Evolutionary conservation across 768 basidiomycete genomes (phyloP), one percentile per base, ranked within the genome.

Genomic region (Tulasnella sp.): DNA sequence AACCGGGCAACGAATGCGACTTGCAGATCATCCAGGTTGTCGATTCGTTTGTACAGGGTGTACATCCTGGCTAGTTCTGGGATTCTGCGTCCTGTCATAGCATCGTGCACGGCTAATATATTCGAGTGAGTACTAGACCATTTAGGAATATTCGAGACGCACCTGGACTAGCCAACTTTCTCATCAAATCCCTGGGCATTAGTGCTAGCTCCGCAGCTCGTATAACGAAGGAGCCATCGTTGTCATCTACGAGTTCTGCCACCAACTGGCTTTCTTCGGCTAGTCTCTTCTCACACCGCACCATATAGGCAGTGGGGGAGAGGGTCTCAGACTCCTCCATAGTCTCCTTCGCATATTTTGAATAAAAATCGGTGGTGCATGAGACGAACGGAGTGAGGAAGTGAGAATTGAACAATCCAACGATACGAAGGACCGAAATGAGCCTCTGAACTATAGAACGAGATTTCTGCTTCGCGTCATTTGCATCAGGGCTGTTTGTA

Each of bases 1-100:
- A 88, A 69, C 58, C 81, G 72, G 2, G 68, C 69, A 59, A 79
- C 79, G 69, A 88, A 88, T 6, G 82, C 78, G 2, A 68, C 69
- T 52, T 77, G 74, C 0, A 92, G 71, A 2, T 73, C 68, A 54
- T 76, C 75, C 32, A 77, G 67, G 0, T 75, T 76, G 25, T 72
- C 71, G 0, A 87, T 79, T 4, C 81, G 75, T 1, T 71, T 66
- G 59, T 89, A 85, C 5, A 84, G 70, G 1, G 66, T 63, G 65
- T 87, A 84, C 72, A 90, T 77, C 17, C 66, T 68, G 11, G 63
- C 64, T 9, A 89, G 68, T 4, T 66, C 71, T 2, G 66, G 65
- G 17, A 72, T 69, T 12, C 78, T 72, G 60, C 9, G 64, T 75
- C 0, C 69, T 65, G 2, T 75, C 71, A 27, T 86, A 63, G 40